Base-by-base conservation (phyloP, 2,329 filamentous ascomycete genomes). In the Cercospora nicotianae region DNA sequence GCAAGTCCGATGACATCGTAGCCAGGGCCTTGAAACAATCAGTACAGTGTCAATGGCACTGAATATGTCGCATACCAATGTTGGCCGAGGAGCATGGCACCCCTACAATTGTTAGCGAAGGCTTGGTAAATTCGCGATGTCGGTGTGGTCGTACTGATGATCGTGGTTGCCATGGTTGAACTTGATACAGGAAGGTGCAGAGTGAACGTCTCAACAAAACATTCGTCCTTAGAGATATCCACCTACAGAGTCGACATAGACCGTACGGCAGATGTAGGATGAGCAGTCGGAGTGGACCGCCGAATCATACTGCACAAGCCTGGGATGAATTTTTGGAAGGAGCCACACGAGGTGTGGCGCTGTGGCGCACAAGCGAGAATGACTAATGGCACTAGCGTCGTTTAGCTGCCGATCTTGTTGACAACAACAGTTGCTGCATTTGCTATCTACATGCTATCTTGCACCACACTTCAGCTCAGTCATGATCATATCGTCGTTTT, bases 1-100 rank as follows among this genome's bases (percentile, higher is more conserved):
- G 94, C 94, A 70, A 99, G 90, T 74, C 95, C 93, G 79, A 98
- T 97, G 75, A 97, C 94, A 84, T 99, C 94, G 85, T 98, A 99
- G 67, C 94, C 94, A 60, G 94, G 94, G 74, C 93, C 80, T 80
- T 70, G n/a, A 26, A 45, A 68, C 69, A 53, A 59, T 59, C 55
- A 59, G 28, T 5, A 36, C 28, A 59, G 28, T 36, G 30, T 36
- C 55, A 36, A 36, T 59, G 55, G 16, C 55, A 59, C 60, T 48
- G 12, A 30, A 18, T 55, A 30, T 39, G 58, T 64, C 51, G 39
- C 67, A 59, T 78, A 83, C 85, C 94, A 78, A 98, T 97, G 84
- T 98, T 98, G 82, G 94, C 94, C 70, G 94, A 97, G 69, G 94
- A 98, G 83, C 92, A 96, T 72, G 94, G 94, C 70, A 93, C 92